Evolutionary conservation across 768 basidiomycete species (phyloP), one percentile per base, ranked within the genome.

Genomic region (Leccinum boreale): DNA sequence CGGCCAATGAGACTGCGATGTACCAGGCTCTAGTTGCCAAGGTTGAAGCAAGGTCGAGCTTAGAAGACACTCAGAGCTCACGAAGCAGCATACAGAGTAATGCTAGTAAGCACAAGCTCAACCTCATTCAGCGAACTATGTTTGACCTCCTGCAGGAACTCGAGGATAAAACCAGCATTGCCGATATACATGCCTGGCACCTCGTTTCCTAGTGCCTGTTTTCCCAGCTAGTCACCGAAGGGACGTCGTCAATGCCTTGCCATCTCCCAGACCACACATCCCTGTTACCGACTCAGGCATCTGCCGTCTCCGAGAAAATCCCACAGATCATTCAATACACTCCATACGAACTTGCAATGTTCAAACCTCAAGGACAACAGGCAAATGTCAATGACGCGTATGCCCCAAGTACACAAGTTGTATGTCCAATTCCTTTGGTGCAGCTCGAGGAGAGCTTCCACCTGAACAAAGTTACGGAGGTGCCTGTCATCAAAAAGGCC

Each of bases 71-170:
- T 8, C 74, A 74, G 50, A 59, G 56, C 50, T 63, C 76, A 19
- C 66, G 66, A 36, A 60, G 58, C 28, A 69, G 68, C 60, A 79
- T 74, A 46, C 65, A 70, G 19, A 75, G 74, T 21, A 72, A 65
- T 2, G 65, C 74, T 26, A 26, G 26, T 52, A 55, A 72, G 21
- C 70, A 59, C 55, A 70, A 73, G 51, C 28, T 72, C 2, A 63
- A 56, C 8, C 73, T 77, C 50, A 68, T 78, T 28, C 68, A 72
- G 21, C 7, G 26, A 26, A 26, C 26, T 15, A 70, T 82, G 53
- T 63, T 70, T 36, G 75, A 78, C 57, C 66, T 83, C 29, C 53
- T 81, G n/a, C 69, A 76, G 26, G 77, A 80, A 56, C 70, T 73
- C 44, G 74, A 31, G 77, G 66, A 70, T 77, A 31, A 64, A 65